These are phyloP conservation scores for Eucalyptus lansdowneana DNA, from an alignment of 345 rosid genomes.

Conservation along the genomic window DNA sequence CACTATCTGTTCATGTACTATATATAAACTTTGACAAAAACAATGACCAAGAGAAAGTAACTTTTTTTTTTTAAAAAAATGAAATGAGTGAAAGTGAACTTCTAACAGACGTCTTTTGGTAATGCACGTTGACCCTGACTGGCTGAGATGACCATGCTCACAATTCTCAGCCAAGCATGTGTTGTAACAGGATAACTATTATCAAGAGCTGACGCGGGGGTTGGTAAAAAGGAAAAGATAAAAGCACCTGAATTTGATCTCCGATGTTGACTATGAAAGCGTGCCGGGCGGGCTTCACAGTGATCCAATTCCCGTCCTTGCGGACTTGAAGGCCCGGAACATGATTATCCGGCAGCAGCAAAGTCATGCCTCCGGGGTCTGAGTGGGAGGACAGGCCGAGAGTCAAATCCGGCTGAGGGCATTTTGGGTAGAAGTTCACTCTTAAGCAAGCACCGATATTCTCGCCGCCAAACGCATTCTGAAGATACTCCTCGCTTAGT, in stretches of 20 bases:
- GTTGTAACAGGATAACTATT: not conserved
- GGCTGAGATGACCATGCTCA: not conserved
- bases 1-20: not conserved
- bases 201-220: not conserved
- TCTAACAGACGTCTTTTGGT: not conserved
- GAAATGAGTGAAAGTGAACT: not conserved
- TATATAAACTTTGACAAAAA: not conserved
- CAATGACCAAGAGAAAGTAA: not conserved
- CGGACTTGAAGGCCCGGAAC: slow-evolving; percentile 84
- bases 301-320: slow-evolving; percentile 49
- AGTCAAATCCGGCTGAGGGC: slow-evolving; percentile 85
- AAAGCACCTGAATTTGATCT: slow-evolving; percentile 79
- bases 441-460: slow-evolving; percentile 67
- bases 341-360: slow-evolving; percentile 63
- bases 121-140: not conserved
- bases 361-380: slow-evolving; percentile 88
- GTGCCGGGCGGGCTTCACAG: slow-evolving; percentile 72
- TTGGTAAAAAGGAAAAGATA: not conserved
- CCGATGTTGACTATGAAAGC: slow-evolving; percentile 91
- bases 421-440: slow-evolving; percentile 82
- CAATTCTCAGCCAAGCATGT: not conserved
- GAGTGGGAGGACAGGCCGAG: slow-evolving; percentile 87
- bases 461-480: slow-evolving; percentile 68
- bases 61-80: not conserved
- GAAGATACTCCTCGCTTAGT: slow-evolving; percentile 32